Evolutionary conservation across 2,329 filamentous ascomycete species (phyloP).

Genomic region (Sclerotinia nivalis): DNA sequence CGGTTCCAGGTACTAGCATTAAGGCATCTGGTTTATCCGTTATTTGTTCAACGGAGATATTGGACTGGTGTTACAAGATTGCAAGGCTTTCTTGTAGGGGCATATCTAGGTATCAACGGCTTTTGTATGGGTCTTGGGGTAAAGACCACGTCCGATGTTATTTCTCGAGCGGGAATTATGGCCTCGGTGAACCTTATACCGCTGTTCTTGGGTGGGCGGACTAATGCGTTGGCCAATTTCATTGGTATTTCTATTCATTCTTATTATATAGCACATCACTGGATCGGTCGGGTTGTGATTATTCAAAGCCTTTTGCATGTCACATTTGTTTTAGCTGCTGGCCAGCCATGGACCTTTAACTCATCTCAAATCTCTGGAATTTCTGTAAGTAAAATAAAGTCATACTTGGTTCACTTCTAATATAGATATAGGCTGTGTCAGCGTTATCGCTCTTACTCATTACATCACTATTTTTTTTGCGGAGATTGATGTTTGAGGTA

Average conservation of each 20-base stretch:
- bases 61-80: constrained; percentile 4
- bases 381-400: constrained; percentile 3
- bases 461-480: constrained; percentile 16
- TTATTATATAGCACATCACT: constrained; percentile 30
- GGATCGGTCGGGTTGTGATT: constrained; percentile 29
- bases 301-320: constrained; percentile 27
- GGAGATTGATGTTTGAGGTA: constrained; percentile 20
- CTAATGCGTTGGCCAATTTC: constrained; percentile 25
- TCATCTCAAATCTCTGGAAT: constrained; percentile 20
- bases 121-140: constrained; percentile 26
- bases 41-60: not conserved
- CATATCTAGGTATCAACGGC: constrained; percentile 26
- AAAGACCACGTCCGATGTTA: constrained; percentile 23
- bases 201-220: constrained; percentile 30
- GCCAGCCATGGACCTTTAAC: not conserved
- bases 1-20: not conserved
- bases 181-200: constrained; percentile 31
- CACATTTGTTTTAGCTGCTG: constrained; percentile 19
- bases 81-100: not conserved
- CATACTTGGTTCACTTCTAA: not conserved
- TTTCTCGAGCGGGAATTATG: constrained; percentile 26
- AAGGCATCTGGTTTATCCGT: not conserved
- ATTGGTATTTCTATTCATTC: constrained; percentile 28
- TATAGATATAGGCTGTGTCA: not conserved
- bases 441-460: constrained; percentile 15